Evolutionary conservation across 768 basidiomycete genomes (phyloP).

Genomic region (Sporobolomyces phaffii): DNA sequence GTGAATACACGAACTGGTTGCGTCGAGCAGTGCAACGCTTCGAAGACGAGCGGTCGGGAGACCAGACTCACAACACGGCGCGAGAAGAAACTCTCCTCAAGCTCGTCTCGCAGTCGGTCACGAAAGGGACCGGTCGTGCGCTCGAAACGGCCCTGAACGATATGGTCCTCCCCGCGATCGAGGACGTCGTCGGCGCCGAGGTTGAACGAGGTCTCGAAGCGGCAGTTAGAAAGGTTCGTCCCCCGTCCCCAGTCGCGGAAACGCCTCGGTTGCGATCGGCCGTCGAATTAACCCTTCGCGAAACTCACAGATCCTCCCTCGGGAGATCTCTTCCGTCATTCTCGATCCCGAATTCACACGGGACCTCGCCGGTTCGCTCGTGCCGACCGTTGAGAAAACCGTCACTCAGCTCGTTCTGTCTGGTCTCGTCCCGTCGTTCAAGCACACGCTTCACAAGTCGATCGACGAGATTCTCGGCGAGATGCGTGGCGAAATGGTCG

Average conservation of each 20-base stretch:
- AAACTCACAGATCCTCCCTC: slow-evolving; percentile 60
- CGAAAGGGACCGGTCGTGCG: slow-evolving; percentile 77
- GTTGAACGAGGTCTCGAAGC: slow-evolving; percentile 67
- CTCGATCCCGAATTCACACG: slow-evolving; percentile 67
- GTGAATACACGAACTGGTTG: background rate
- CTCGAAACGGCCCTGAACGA: slow-evolving; percentile 78
- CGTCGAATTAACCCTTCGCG: background rate
- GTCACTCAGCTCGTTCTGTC: slow-evolving; percentile 69
- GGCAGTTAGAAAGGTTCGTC: slow-evolving; percentile 64
- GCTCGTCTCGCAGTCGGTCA: slow-evolving; percentile 76
- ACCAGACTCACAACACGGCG: slow-evolving; percentile 71
- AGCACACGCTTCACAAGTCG: slow-evolving; percentile 65
- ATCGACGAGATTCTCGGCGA: slow-evolving; percentile 74
- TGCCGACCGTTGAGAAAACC: slow-evolving; percentile 68
- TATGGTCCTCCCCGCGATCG: slow-evolving; percentile 73
- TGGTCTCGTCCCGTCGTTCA: slow-evolving; percentile 67
- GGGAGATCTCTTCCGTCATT: slow-evolving; percentile 71
- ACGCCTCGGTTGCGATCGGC: too few species aligned
- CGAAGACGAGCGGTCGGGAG: slow-evolving; percentile 70
- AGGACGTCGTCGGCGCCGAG: slow-evolving; percentile 71
- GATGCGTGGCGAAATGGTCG: slow-evolving; percentile 66
- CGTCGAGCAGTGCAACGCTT: slow-evolving; percentile 63
- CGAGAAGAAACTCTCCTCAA: slow-evolving; percentile 85
- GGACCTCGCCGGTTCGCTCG: slow-evolving; percentile 69
- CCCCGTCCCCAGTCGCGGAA: too few species aligned